Base-by-base conservation (phyloP, 2,329 filamentous ascomycete genomes). In the Pestalotiopsis sp. region DNA sequence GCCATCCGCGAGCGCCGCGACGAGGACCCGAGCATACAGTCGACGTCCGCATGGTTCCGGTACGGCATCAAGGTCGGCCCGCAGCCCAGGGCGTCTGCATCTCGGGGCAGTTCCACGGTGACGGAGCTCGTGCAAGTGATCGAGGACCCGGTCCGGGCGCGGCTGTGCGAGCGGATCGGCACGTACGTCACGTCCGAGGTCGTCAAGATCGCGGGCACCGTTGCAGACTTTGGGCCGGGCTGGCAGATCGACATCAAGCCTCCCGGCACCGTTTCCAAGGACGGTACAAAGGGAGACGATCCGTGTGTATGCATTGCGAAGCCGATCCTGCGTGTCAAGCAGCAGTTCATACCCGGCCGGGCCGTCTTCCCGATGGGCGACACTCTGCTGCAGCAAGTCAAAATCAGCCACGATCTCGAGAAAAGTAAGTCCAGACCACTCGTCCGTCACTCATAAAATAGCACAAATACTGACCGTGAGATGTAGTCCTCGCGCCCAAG, bases 341-440 rank as follows among this genome's bases (percentile, higher is more conserved):
- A 73, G 7, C 69, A 68, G 31, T 78, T 74, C 62, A 70, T 75
- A 3, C 69, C 70, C 0, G 80, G 81, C 0, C 78, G 78, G 58
- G 77, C 78, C 9, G 38, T 75, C 11, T 82, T 78, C 69, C 76
- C 76, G 3, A 75, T 79, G 65, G 82, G 80, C 3, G 82, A 84
- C 39, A 82, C 81, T 13, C 72, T 76, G 38, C 69, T 77, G 67
- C 80, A 83, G 73, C 73, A 77, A 65, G 36, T 74, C 14, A 41
- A 71, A 20, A 69, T 78, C 5, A 77, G 75, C 59, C 39, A 72
- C 9, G 67, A 75, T 23, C 70, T 78, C 6, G 74, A 72, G 65
- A 61, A 64, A 6, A 69, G 77, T 79, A 74, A 72, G 76, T 72
- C 60, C 7, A 12, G 2, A 17, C 36, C 27, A 14, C 20, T 31